phyloP scores from a whole-genome alignment of 768 basidiomycete genomes.

The Arthromyces matolae region DNA sequence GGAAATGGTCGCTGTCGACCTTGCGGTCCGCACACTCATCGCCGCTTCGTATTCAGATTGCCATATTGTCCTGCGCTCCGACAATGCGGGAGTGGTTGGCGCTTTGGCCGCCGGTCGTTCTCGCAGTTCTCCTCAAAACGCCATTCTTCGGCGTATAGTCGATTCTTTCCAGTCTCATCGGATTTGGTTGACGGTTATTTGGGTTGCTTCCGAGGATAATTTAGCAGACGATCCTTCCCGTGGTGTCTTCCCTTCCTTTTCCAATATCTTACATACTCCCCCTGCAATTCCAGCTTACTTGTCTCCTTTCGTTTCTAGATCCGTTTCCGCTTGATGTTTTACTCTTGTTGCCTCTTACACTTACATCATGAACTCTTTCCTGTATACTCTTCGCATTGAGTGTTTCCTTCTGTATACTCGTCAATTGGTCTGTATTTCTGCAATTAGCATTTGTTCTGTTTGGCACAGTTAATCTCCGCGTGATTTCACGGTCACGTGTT shows the following conservation, averaged over 20 bases:
- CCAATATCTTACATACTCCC: neutral
- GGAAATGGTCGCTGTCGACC: conserved; percentile 23
- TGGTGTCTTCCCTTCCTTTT: neutral
- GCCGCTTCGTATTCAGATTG: conserved; percentile 5
- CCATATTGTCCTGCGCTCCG: conserved; percentile 25
- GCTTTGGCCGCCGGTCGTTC: conserved; percentile 28
- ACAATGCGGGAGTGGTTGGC: conserved; percentile 36
- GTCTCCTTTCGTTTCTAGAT: neutral
- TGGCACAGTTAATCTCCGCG: no score
- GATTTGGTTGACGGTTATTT: neutral
- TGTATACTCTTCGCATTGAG: no score
- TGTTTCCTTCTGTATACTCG: no score
- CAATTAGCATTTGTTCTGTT: no score
- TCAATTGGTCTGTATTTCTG: no score
- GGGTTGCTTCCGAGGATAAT: neutral
- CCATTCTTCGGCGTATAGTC: conserved; percentile 18
- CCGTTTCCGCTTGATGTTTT: no score
- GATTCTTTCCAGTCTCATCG: neutral
- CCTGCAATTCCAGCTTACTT: neutral
- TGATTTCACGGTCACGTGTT: no score
- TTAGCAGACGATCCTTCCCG: neutral
- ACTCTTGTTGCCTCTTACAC: no score
- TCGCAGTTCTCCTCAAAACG: conserved; percentile 27
- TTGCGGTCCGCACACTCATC: conserved; percentile 17
- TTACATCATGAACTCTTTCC: no score